These are phyloP conservation scores for Pestalotiopsis fici DNA, from an alignment of 2,329 filamentous ascomycete genomes.

Conservation along the genomic window DNA sequence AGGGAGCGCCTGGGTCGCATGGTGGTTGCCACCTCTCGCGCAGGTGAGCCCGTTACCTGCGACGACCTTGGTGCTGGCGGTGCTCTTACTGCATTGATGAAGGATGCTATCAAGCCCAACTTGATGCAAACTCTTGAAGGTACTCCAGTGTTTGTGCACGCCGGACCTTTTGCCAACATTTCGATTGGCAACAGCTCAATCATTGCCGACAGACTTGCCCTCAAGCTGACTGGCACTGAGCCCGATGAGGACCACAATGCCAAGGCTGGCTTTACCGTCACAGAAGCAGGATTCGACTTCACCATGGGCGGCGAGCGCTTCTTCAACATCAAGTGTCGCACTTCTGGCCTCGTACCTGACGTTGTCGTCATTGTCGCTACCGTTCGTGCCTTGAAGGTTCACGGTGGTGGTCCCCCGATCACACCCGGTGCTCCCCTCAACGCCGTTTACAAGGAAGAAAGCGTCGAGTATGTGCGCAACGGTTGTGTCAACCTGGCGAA, in stretches of 20 bases:
- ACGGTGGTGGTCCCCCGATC: slow-evolving; percentile 94
- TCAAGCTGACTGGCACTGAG: slow-evolving; percentile 95
- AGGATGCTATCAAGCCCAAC: slow-evolving; percentile 98
- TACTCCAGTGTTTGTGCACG: slow-evolving; percentile 96
- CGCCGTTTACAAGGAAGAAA: slow-evolving; percentile 89
- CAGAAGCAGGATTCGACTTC: slow-evolving; percentile 98
- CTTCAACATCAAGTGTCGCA: slow-evolving; percentile 99
- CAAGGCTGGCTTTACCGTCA: slow-evolving; percentile 91
- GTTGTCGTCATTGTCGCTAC: slow-evolving; percentile 95
- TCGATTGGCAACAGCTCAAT: slow-evolving; percentile 96
- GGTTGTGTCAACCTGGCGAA: slow-evolving; percentile 95
- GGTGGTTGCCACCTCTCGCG: slow-evolving; percentile 86
- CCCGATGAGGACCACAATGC: slow-evolving; percentile 80
- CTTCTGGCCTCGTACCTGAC: slow-evolving; percentile 89
- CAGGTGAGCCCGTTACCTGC: slow-evolving; percentile 89
- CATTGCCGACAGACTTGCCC: slow-evolving; percentile 88
- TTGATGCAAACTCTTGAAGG: slow-evolving; percentile 98
- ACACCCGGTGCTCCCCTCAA: slow-evolving; percentile 82
- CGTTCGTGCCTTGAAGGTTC: slow-evolving; percentile 92
- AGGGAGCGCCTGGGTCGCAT: slow-evolving; percentile 91
- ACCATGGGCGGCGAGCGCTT: slow-evolving; percentile 99
- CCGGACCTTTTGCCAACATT: slow-evolving; percentile 97
- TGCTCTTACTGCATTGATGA: slow-evolving; percentile 92
- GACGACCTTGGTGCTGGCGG: slow-evolving; percentile 94
- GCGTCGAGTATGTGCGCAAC: slow-evolving; percentile 84